Percentiles rank a stretch among this genome's conserved stretches.
Evolutionary conservation across 139 green algal genomes (phyloP).

Genomic region (Chlorella sp.): DNA sequence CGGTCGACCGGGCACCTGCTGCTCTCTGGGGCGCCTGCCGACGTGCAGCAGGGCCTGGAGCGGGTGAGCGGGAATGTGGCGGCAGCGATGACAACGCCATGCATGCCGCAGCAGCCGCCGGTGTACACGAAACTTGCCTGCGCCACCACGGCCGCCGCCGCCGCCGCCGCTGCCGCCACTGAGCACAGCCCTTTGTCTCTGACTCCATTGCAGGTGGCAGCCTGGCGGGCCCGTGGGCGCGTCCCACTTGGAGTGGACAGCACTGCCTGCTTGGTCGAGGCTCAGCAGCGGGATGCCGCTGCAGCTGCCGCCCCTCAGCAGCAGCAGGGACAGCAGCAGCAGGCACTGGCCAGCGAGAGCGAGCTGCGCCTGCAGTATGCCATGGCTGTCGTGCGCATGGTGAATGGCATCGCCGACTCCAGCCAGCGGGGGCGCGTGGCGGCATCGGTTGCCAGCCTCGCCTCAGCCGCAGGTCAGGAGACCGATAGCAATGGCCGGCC

Average conservation of each 20-base stretch:
- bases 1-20: constrained; percentile 52
- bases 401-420: constrained; percentile 87
- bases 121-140: too few relatives aligned
- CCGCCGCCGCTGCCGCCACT: neutral
- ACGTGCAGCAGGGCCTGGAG: constrained; percentile 21
- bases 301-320: too few relatives aligned
- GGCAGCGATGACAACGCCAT: neutral
- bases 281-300: constrained; percentile 11
- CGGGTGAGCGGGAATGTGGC: neutral
- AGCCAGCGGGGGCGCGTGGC: constrained; percentile 78
- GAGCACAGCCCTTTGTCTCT: neutral
- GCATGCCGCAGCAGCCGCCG: neutral
- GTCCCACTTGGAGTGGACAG: constrained; percentile 76
- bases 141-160: neutral
- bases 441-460: constrained; percentile 69
- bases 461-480: constrained; percentile 49
- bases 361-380: constrained; percentile 65
- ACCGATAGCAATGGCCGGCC: too few relatives aligned
- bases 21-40: constrained; percentile 23
- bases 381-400: constrained; percentile 70
- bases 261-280: constrained; percentile 68
- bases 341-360: constrained; percentile 1
- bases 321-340: neutral
- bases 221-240: constrained; percentile 71
- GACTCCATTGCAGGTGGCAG: constrained; percentile 49